Evolutionary conservation across 257 asterid genomes (phyloP).

Genomic region (Perilla frutescens): DNA sequence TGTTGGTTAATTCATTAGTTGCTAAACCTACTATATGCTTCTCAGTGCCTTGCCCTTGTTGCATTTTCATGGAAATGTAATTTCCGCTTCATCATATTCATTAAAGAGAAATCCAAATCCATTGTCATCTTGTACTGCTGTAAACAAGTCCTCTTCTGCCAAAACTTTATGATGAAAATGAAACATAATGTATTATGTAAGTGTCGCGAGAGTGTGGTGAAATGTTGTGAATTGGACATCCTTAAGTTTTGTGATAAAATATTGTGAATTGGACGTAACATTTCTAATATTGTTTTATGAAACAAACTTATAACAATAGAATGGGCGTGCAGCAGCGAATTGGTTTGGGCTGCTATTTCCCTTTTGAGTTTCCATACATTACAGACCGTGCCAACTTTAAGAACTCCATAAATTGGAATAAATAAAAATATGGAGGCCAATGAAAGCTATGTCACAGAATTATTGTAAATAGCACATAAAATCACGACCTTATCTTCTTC

Average conservation of each 20-base stretch:
- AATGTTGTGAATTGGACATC: not conserved
- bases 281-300: not conserved
- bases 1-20: conserved; percentile 33
- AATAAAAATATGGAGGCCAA: not conserved
- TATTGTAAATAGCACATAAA: not conserved
- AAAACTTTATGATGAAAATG: conserved; percentile 1
- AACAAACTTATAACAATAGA: conserved; percentile 8
- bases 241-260: conserved; percentile 15
- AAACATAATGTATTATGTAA: not conserved
- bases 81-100: not conserved
- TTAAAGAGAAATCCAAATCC: not conserved
- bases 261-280: not conserved
- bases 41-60: conserved; percentile 22
- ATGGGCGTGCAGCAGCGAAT: not conserved
- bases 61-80: conserved; percentile 10
- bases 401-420: not conserved
- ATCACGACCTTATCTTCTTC: not conserved
- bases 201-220: not conserved
- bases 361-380: not conserved
- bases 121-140: not conserved
- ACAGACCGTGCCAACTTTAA: not conserved
- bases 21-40: conserved; percentile 19
- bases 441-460: not conserved
- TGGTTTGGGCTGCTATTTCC: not conserved
- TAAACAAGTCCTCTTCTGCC: not conserved